A percentile compares a stretch with the other conserved stretches of the same genome.
These are phyloP conservation scores for Leptomonas pyrrhocoris DNA, from an alignment of 208 protist species.

Conservation along the genomic window DNA sequence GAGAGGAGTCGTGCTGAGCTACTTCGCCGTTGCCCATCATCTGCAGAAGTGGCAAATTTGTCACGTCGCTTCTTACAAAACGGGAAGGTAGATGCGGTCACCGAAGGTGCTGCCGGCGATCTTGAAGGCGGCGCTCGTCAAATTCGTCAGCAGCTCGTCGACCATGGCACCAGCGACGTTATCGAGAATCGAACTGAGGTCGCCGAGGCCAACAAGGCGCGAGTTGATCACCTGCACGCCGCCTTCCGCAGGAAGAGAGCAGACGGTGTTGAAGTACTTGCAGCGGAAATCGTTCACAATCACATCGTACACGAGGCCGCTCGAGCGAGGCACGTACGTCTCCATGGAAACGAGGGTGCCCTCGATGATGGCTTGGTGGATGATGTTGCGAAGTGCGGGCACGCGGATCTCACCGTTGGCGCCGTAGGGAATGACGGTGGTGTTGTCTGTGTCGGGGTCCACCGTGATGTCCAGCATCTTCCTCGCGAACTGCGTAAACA, in stretches of 20 bases:
- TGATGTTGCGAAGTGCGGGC: constrained; percentile 25
- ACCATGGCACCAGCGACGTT: constrained; percentile 14
- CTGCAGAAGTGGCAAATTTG: neutral
- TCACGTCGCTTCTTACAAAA: neutral
- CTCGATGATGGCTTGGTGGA: constrained; percentile 16
- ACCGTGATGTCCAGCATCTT: constrained; percentile 12
- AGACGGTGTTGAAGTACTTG: constrained; percentile 17
- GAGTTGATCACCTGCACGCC: constrained; percentile 26
- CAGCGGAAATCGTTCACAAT: constrained; percentile 28
- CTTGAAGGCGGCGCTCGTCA: constrained; percentile 17
- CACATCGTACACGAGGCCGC: constrained; percentile 20
- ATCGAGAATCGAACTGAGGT: constrained; percentile 17
- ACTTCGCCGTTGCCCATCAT: neutral
- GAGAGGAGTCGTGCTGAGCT: too few relatives aligned
- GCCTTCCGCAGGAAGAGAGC: constrained; percentile 20
- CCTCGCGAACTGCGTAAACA: neutral
- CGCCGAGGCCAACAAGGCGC: constrained; percentile 18
- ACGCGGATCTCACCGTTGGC: neutral
- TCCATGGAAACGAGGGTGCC: constrained; percentile 9
- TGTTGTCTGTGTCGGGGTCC: neutral
- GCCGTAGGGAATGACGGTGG: constrained; percentile 1
- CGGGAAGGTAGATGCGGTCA: constrained; percentile 16
- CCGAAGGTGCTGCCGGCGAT: constrained; percentile 19
- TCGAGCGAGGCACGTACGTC: constrained; percentile 15
- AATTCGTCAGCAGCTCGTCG: constrained; percentile 13